Percentiles rank a stretch among this genome's conserved stretches.
Evolutionary conservation across 768 basidiomycete species (phyloP).

Genomic region (Mycena vitilis): DNA sequence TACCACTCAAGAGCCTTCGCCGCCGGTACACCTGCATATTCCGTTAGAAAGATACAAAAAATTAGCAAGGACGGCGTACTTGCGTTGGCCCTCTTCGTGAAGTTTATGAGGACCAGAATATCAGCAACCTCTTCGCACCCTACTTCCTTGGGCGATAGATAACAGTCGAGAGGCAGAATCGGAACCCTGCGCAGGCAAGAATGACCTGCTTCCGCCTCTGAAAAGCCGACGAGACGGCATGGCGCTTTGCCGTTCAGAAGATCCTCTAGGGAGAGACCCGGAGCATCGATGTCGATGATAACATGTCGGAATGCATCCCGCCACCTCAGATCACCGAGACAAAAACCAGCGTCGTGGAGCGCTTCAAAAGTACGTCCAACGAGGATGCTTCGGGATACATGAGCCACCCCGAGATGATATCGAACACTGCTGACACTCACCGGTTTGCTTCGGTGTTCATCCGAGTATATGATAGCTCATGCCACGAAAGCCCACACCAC

Average conservation of each 20-base stretch:
- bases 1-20: too few relatives aligned
- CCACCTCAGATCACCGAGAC: background rate
- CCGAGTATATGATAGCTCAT: background rate
- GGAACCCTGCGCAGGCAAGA: slow-evolving; percentile 15
- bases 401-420: too few relatives aligned
- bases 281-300: slow-evolving; percentile 8
- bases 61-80: background rate
- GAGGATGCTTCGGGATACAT: slow-evolving; percentile 2
- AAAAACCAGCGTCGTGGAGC: slow-evolving; percentile 11
- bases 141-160: background rate
- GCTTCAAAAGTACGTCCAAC: slow-evolving; percentile 16
- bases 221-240: slow-evolving; percentile 25
- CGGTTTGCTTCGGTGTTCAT: slow-evolving; percentile 17
- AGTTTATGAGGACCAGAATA: background rate
- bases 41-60: too few relatives aligned
- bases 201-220: slow-evolving; percentile 4
- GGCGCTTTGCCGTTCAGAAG: slow-evolving; percentile 2
- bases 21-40: too few relatives aligned
- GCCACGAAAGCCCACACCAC: slow-evolving; percentile 22
- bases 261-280: background rate
- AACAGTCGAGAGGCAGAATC: slow-evolving; percentile 2
- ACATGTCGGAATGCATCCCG: too few relatives aligned
- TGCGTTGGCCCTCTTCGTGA: background rate
- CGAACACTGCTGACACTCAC: too few relatives aligned
- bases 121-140: background rate